Evolutionary conservation across 164 flowering plant genomes (phyloP), one percentile per base, ranked within the genome.

Genomic region (Macadamia integrifolia): DNA sequence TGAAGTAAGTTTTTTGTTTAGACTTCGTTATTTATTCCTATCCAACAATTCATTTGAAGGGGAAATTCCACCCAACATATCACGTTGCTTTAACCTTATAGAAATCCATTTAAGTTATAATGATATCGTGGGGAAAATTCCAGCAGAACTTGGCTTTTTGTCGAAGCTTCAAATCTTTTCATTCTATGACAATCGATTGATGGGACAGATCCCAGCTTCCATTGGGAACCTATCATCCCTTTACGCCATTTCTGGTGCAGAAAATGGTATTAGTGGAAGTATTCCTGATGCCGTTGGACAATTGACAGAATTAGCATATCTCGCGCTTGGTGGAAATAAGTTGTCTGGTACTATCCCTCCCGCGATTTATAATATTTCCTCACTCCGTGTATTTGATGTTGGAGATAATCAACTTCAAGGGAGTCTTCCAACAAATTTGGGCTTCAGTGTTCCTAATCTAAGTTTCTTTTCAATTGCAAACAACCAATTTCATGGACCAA

Each of bases 171-270:
- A 6, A n/a, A 2, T 7, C 0, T 35, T 69, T 35, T 12, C 6
- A 9, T 28, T 69, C 9, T 40, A 49, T 9, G 6, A 8, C 48
- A 69, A 69, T 17, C 15, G 52, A n/a, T 52, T 69, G 7, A 69
- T 28, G n/a, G 65, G 66, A 15, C 59, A 46, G 12, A 32, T 69
- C 15, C 72, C 72, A n/a, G 29, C 69, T 17, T n/a, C 32, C 17
- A 1, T 68, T 1, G 60, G 60, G 30, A 73, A 68, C 14, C n/a
- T 73, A 3, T 32, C 76, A 4, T 63, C 68, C 28, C 66, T 72
- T 43, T 9, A 43, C 6, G 9, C 9, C 9, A 6, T 43, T 9
- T 43, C 48, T 43, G 48, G 42, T 3, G 18, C 29, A 56, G n/a
- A 1, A 18, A 63, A 48, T 43, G 17, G 50, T 15, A 6, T 61